phyloP scores from a whole-genome alignment of 2,329 filamentous ascomycete species.

The Aspergillus flavus region DNA sequence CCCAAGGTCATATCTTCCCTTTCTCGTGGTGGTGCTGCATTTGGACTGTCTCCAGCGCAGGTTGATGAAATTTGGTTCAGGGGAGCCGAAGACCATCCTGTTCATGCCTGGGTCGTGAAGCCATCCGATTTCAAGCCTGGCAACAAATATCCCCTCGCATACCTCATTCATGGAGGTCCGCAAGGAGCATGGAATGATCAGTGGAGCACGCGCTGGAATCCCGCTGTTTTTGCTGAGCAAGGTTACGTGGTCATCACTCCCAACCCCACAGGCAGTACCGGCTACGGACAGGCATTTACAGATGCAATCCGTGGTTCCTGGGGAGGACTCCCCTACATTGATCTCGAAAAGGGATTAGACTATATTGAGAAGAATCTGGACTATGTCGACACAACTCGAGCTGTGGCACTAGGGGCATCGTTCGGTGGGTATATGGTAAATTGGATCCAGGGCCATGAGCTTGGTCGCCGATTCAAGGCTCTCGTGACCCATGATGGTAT shows the following conservation, averaged over 20 bases:
- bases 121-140: slow-evolving; percentile 49
- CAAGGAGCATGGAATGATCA: slow-evolving; percentile 55
- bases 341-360: slow-evolving; percentile 58
- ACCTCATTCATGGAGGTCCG: slow-evolving; percentile 58
- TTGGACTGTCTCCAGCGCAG: slow-evolving; percentile 46
- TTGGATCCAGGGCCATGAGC: slow-evolving; percentile 58
- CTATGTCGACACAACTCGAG: slow-evolving; percentile 57
- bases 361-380: slow-evolving; percentile 53
- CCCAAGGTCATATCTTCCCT: slow-evolving; percentile 42
- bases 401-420: slow-evolving; percentile 56
- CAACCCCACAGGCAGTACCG: slow-evolving; percentile 61
- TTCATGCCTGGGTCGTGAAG: slow-evolving; percentile 52
- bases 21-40: slow-evolving; percentile 37
- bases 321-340: slow-evolving; percentile 58
- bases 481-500: slow-evolving; percentile 59
- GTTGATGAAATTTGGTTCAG: slow-evolving; percentile 51
- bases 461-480: slow-evolving; percentile 60
- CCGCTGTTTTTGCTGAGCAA: slow-evolving; percentile 61
- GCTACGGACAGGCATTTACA: slow-evolving; percentile 59
- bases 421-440: slow-evolving; percentile 66
- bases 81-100: slow-evolving; percentile 46
- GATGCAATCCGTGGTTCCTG: slow-evolving; percentile 56
- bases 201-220: slow-evolving; percentile 59
- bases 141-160: slow-evolving; percentile 57
- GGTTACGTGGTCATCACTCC: slow-evolving; percentile 63